A percentile compares a stretch with the other conserved stretches of the same genome.
phyloP scores from a whole-genome alignment of 164 flowering plant genomes.

The Magnolia sinica region DNA sequence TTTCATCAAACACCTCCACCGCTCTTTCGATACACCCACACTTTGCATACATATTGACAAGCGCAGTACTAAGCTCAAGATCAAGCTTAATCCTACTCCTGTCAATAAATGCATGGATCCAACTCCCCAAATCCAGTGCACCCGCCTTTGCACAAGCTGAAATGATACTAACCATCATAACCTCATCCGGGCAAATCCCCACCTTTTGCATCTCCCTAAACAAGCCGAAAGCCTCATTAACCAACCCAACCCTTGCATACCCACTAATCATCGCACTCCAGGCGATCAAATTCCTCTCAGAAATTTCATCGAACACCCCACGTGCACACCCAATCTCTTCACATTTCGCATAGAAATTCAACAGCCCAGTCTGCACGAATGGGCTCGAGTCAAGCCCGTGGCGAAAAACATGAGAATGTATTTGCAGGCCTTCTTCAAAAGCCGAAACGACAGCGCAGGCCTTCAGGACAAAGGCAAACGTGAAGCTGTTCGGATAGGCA shows the following conservation, averaged over 20 bases:
- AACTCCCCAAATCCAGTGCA: conserved; percentile 44
- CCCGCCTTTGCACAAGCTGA: conserved; percentile 43
- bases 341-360: conserved; percentile 43
- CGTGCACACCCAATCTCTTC: conserved; percentile 31
- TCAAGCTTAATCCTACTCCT: conserved; percentile 27
- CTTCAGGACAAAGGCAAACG: conserved; percentile 46
- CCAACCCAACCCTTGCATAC: conserved; percentile 34
- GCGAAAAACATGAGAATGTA: conserved; percentile 38
- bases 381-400: conserved; percentile 32
- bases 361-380: conserved; percentile 36
- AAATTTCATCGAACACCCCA: conserved; percentile 42
- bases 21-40: conserved; percentile 47
- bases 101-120: conserved; percentile 43
- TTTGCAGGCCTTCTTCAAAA: conserved; percentile 40
- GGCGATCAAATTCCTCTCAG: conserved; percentile 37
- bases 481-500: conserved; percentile 44
- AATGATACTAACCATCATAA: conserved; percentile 47
- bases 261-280: conserved; percentile 53
- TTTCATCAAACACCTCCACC: conserved; percentile 31
- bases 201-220: conserved; percentile 46
- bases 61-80: conserved; percentile 45
- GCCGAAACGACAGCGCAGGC: conserved; percentile 39
- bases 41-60: conserved; percentile 48
- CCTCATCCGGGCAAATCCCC: conserved; percentile 38
- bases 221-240: conserved; percentile 35